Evolutionary conservation across 2,329 filamentous ascomycete species (phyloP), one percentile per base, ranked within the genome.

Genomic region (Paradendryphiella salina): DNA sequence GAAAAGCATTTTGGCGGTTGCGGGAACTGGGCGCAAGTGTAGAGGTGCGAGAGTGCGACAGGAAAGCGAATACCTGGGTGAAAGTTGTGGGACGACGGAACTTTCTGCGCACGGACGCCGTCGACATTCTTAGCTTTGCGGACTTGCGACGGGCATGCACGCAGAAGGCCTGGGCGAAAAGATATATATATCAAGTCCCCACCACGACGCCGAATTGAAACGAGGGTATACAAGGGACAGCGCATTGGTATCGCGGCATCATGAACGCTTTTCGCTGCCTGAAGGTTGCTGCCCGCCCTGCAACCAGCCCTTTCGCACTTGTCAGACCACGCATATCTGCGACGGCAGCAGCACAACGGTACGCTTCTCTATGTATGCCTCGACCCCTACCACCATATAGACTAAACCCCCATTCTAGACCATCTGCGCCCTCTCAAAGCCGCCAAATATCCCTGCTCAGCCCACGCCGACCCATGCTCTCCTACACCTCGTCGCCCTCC

Each of bases 201-300:
- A n/a, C n/a, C n/a, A n/a, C n/a, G n/a, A n/a, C n/a, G 29, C 37
- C 29, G 14, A 21, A 33, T 40, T 17, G 20, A 11, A 18, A 39
- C 10, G 15, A 29, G 32, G 23, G 21, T 8, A 28, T 3, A 26
- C n/a, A 10, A 26, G 4, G 37, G 15, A 5, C 31, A 35, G 26
- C 44, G 7, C 15, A n/a, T n/a, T n/a, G n/a, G n/a, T n/a, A n/a
- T n/a, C 11, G 15, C 4, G 8, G 39, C 46, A 65, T 9, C 3
- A 73, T 74, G 71, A 70, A 70, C 42, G 64, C 66, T 5, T 62
- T 69, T 18, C 65, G 63, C 46, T 72, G 68, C 52, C 42, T 72
- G 32, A 52, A 65, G 52, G 48, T 58, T 18, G 59, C 60, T 26
- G 63, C 64, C 46, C 65, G 64, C 35, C 60, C 61, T 9, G 28